Base-by-base conservation (phyloP, 2,329 filamentous ascomycete genomes). In the Parascedosporium putredinis region DNA sequence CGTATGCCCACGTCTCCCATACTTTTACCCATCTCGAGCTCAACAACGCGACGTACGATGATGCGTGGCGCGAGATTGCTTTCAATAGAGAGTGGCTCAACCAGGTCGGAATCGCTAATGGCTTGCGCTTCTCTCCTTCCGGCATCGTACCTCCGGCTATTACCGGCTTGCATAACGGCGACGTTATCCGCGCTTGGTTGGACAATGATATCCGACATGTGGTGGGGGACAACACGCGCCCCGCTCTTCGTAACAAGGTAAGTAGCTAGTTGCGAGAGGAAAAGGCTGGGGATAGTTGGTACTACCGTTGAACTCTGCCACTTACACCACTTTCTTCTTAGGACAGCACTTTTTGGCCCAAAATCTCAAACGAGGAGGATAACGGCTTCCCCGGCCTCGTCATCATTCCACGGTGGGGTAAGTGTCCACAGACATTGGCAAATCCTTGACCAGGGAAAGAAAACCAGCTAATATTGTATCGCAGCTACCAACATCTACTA, bases 141-240 rank as follows among this genome's bases (percentile, higher is more conserved):
- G 78, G 78, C 23, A 69, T 83, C 47, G 78, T 83, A 51, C 79
- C 79, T 2, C 79, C 79, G 1, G 78, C 77, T 25, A 83, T 83
- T 52, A 83, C 79, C 1, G 79, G 79, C 43, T 58, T 83, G 24
- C 76, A 81, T 63, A 83, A 83, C 55, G 78, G 74, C 14, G 79
- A 83, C 60, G 78, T 71, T 8, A 72, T 83, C 45, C 64, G 64
- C 47, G 79, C 76, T 5, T 83, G 76, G 76, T 66, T 67, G 55
- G 75, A 79, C 42, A 76, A 77, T 51, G 77, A 78, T 14, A 75
- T 82, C 54, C 66, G 60, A 16, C 73, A 77, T 55, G 78, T 76
- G 45, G 77, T 83, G 14, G 79, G 79, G 29, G 79, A 83, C 59
- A 83, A 82, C 62, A 81, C 78, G 2, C 70, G 79, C 5, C 66